phyloP scores from a whole-genome alignment of 1,284 basidiomycete species.

The Meripilus lineatus region DNA sequence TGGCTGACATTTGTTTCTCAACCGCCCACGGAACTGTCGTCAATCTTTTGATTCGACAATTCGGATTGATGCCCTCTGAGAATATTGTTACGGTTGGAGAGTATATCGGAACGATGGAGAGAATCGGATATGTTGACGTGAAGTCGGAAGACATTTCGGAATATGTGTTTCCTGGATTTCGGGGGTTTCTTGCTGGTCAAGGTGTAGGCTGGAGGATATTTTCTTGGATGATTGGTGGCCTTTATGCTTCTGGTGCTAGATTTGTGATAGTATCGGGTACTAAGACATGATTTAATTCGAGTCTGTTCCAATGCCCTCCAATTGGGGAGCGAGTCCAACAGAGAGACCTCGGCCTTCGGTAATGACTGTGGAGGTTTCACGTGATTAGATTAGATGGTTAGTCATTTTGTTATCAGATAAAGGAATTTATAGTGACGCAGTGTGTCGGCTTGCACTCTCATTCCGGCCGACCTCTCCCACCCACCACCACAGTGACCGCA shows the following conservation, averaged over 20 bases:
- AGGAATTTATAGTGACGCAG: too few species aligned
- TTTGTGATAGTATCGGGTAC: conserved; percentile 53
- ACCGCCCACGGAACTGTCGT: conserved; percentile 10
- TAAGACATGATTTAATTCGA: conserved; percentile 14
- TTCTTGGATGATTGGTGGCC: conserved; percentile 34
- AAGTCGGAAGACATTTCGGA: conserved; percentile 54
- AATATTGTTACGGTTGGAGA: conserved; percentile 47
- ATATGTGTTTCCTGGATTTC: conserved; percentile 59
- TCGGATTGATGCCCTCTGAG: conserved; percentile 44
- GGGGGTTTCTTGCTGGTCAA: conserved; percentile 39
- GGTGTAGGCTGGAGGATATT: conserved; percentile 44
- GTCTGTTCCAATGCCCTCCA: too few species aligned
- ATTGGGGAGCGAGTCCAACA: too few species aligned
- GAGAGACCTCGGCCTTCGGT: too few species aligned
- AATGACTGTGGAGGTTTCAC: too few species aligned
- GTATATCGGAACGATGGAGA: conserved; percentile 42
- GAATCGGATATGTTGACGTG: conserved; percentile 52
- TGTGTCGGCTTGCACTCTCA: too few species aligned
- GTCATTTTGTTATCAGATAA: too few species aligned
- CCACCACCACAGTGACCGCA: too few species aligned
- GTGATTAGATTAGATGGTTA: too few species aligned
- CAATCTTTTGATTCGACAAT: conserved; percentile 19
- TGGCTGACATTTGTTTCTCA: conserved; percentile 61
- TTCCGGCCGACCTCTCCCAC: too few species aligned
- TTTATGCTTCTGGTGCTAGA: conserved; percentile 39